Conservation (phyloP, 192 early-diverging fungal genomes). For the Rhizoclosmatium sp. region DNA sequence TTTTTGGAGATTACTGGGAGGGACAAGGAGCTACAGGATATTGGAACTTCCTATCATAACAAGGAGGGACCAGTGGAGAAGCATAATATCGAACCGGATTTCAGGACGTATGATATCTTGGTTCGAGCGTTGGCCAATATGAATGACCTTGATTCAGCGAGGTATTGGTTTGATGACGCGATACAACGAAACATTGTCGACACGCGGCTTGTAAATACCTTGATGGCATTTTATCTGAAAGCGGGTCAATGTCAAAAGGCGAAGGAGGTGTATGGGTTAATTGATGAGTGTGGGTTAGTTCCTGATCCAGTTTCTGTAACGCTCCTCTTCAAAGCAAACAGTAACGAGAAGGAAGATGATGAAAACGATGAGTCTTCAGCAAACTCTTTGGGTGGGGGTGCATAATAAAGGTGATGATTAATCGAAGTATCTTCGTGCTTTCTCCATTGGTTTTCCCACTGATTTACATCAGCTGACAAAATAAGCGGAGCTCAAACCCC, state of each 20-base stretch:
- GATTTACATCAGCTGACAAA: too few relatives aligned
- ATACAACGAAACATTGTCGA: slow-evolving; percentile 1
- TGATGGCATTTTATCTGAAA: slow-evolving; percentile 24
- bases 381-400: too few relatives aligned
- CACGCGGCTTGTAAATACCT: slow-evolving; percentile 24
- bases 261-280: slow-evolving; percentile 16
- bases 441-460: too few relatives aligned
- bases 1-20: slow-evolving; percentile 18
- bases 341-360: neutral
- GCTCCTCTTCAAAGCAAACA: slow-evolving; percentile 20
- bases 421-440: too few relatives aligned
- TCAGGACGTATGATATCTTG: slow-evolving; percentile 29
- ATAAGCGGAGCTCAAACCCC: too few relatives aligned
- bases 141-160: slow-evolving; percentile 1
- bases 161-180: slow-evolving; percentile 26
- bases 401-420: too few relatives aligned
- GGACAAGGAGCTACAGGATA: too few relatives aligned
- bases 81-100: neutral
- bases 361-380: neutral
- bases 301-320: slow-evolving; percentile 25
- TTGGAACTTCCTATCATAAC: neutral
- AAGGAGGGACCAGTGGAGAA: neutral
- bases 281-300: slow-evolving; percentile 16
- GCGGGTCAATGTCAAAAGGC: slow-evolving; percentile 2
- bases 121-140: slow-evolving; percentile 19